phyloP scores from a whole-genome alignment of 1,284 basidiomycete species.

The Rhodotorula sp. region DNA sequence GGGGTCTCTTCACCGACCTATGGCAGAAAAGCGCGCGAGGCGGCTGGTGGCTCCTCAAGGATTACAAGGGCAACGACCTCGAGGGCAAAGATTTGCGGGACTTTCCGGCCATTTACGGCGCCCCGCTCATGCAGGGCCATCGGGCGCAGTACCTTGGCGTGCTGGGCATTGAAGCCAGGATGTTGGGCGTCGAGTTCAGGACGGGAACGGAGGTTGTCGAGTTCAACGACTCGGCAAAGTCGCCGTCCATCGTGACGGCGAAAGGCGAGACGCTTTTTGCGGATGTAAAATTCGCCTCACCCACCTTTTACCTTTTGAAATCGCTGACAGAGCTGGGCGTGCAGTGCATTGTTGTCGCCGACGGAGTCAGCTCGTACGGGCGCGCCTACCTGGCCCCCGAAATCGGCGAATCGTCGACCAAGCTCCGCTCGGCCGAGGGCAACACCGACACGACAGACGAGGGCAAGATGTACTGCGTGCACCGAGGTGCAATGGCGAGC shows the following conservation, averaged over 20 bases:
- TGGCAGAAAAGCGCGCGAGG: slow-evolving; percentile 4
- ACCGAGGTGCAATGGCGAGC: slow-evolving; percentile 3
- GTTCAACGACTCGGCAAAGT: slow-evolving; percentile 2
- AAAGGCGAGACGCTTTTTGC: not conserved
- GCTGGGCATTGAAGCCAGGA: slow-evolving; percentile 29
- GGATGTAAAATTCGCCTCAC: not conserved
- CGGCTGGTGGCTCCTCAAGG: slow-evolving; percentile 7
- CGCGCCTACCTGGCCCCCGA: slow-evolving; percentile 1
- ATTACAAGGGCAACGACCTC: not conserved
- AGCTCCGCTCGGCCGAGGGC: not conserved
- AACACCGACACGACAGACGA: not conserved
- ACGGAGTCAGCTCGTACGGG: slow-evolving; percentile 19
- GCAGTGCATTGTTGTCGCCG: slow-evolving; percentile 17
- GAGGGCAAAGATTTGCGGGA: slow-evolving; percentile 9
- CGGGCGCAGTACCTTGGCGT: slow-evolving; percentile 25
- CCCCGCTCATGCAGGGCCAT: slow-evolving; percentile 30
- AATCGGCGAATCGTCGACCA: not conserved
- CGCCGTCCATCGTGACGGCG: slow-evolving; percentile 1
- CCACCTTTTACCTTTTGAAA: not conserved
- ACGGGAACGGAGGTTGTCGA: slow-evolving; percentile 12
- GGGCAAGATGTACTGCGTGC: slow-evolving; percentile 11
- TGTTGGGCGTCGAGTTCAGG: slow-evolving; percentile 11
- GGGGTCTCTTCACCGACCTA: slow-evolving; percentile 2
- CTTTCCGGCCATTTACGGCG: slow-evolving; percentile 3
- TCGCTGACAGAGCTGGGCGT: not conserved